These are phyloP conservation scores for Hirsutella thompsonii DNA, from an alignment of 2,329 filamentous ascomycete genomes.

Conservation along the genomic window DNA sequence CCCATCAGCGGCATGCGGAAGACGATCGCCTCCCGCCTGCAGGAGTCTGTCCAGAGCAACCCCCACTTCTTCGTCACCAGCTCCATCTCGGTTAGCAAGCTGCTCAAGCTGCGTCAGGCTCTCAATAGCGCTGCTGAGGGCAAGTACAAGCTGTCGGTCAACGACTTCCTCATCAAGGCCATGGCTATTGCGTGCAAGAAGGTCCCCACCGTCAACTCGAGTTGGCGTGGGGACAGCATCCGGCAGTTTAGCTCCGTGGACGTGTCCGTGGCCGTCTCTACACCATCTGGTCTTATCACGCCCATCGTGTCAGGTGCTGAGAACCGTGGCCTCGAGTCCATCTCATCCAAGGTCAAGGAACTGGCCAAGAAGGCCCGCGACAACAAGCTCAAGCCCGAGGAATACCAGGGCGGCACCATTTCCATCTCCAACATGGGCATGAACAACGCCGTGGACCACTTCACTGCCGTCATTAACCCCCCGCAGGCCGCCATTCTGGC, in stretches of 20 bases:
- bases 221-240: conserved; percentile 83
- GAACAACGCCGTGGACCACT: conserved; percentile 92
- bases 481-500: conserved; percentile 93
- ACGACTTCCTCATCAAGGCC: conserved; percentile 98
- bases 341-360: conserved; percentile 86
- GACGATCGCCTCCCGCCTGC: conserved; percentile 85
- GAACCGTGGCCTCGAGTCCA: conserved; percentile 72
- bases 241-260: conserved; percentile 89
- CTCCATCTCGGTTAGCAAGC: conserved; percentile 83
- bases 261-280: conserved; percentile 90
- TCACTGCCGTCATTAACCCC: conserved; percentile 98
- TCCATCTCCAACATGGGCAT: conserved; percentile 99
- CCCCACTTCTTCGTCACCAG: conserved; percentile 97
- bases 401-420: conserved; percentile 98
- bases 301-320: conserved; percentile 90
- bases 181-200: conserved; percentile 79
- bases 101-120: conserved; percentile 88
- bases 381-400: conserved; percentile 97
- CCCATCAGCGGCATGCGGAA: conserved; percentile 92
- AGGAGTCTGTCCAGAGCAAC: conserved; percentile 81
- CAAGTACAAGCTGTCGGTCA: conserved; percentile 99
- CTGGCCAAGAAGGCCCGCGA: conserved; percentile 93
- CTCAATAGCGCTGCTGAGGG: conserved; percentile 82
- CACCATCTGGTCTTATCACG: conserved; percentile 87
- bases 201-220: conserved; percentile 91